Conservation (phyloP, 495 filamentous ascomycete species). For the Cercophora sp. region DNA sequence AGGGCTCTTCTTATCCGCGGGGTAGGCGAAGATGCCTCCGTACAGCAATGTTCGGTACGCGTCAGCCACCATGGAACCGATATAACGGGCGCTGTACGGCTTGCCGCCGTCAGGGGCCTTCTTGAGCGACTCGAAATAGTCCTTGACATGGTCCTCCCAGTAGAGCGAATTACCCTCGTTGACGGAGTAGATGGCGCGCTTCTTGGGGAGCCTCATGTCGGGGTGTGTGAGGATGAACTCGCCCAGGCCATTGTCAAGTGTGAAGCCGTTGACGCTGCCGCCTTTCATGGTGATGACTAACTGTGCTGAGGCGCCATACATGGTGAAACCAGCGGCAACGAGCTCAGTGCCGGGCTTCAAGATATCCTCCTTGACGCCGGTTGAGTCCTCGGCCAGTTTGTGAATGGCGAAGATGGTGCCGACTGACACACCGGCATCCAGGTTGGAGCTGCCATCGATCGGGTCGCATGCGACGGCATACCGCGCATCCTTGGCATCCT, state of each 20-base stretch:
- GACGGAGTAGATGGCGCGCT: constrained; percentile 89
- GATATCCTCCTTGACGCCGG: constrained; percentile 73
- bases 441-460: constrained; percentile 95
- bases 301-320: constrained; percentile 97
- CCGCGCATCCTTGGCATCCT: constrained; percentile 71
- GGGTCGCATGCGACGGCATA: constrained; percentile 97
- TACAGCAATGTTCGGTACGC: constrained; percentile 94
- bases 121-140: constrained; percentile 87
- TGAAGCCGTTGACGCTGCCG: constrained; percentile 93
- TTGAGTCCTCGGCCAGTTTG: constrained; percentile 70
- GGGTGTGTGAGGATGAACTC: constrained; percentile 99
- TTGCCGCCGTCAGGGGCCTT: constrained; percentile 64
- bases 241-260: constrained; percentile 89
- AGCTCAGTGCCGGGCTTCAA: constrained; percentile 85
- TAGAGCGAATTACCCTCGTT: constrained; percentile 97
- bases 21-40: constrained; percentile 96
- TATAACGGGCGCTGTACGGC: constrained; percentile 92
- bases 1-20: constrained; percentile 93
- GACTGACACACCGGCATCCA: constrained; percentile 96
- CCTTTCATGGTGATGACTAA: constrained; percentile 96
- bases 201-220: constrained; percentile 79
- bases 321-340: constrained; percentile 93
- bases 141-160: constrained; percentile 86
- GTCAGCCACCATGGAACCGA: constrained; percentile 97
- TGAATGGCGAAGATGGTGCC: constrained; percentile 97